Conservation (phyloP, 148 eudicot species). For the Nepenthes gracilis region DNA sequence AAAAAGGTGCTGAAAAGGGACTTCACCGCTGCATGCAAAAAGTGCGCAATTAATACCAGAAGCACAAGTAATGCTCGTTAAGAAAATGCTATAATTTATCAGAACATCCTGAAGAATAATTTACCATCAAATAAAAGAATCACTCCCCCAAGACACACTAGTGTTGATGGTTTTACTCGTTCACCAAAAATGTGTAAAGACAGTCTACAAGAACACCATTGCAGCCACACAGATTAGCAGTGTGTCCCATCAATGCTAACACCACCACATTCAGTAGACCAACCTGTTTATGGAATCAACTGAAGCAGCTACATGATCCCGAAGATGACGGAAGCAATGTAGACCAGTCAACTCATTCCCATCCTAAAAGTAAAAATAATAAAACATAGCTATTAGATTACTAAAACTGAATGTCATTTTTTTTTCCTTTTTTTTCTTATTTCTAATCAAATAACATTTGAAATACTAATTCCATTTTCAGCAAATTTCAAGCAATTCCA, state of each 20-base stretch:
- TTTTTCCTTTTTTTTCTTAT: background rate
- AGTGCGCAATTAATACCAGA: too few relatives aligned
- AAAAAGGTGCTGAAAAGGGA: too few relatives aligned
- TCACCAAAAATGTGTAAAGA: too few relatives aligned
- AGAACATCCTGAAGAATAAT: too few relatives aligned
- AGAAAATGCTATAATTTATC: too few relatives aligned
- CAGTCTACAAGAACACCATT: background rate
- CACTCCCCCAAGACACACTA: too few relatives aligned
- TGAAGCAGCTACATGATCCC: conserved; percentile 70
- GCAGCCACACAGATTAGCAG: background rate
- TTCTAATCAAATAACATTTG: background rate
- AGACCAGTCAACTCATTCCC: conserved; percentile 90
- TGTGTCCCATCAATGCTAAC: background rate
- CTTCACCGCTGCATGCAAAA: too few relatives aligned
- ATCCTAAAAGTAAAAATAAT: conserved; percentile 28
- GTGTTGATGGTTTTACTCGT: too few relatives aligned
- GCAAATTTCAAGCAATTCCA: too few relatives aligned
- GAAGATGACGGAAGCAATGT: conserved; percentile 96
- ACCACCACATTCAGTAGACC: conserved; percentile 16
- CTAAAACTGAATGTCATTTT: background rate
- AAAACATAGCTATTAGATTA: background rate
- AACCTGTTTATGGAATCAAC: conserved; percentile 86
- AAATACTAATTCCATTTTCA: too few relatives aligned
- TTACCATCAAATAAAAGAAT: too few relatives aligned
- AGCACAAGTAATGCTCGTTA: too few relatives aligned